A percentile compares a stretch with the other conserved stretches of the same genome.
These are phyloP conservation scores for Lactifluus piperatus DNA, from an alignment of 768 basidiomycete species.

Conservation along the genomic window DNA sequence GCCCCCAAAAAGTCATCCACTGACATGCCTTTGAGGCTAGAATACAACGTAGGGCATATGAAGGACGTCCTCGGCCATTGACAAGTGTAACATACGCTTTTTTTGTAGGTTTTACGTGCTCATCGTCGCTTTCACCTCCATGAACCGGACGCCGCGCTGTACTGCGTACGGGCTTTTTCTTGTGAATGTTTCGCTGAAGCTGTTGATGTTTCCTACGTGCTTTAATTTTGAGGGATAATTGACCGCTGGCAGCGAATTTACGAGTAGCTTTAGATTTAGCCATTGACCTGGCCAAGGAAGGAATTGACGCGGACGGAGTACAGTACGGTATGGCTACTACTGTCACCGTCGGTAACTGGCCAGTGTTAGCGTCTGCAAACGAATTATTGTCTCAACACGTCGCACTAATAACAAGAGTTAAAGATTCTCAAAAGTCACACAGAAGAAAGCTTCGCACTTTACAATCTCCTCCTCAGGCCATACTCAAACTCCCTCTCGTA, in stretches of 20 bases:
- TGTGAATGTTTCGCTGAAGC: conserved; percentile 59
- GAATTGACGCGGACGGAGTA: too few relatives aligned
- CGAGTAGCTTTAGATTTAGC: conserved; percentile 73
- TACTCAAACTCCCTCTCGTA: conserved; percentile 15
- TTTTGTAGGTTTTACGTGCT: conserved; percentile 21
- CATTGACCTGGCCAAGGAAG: conserved; percentile 45
- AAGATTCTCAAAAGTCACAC: conserved; percentile 46
- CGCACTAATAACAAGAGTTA: conserved; percentile 47
- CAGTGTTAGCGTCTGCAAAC: conserved; percentile 52
- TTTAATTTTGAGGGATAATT: conserved; percentile 80
- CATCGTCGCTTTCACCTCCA: conserved; percentile 24
- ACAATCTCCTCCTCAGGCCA: conserved; percentile 40
- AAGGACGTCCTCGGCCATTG: background rate
- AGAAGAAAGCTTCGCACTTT: conserved; percentile 49
- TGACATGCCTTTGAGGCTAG: conserved; percentile 46
- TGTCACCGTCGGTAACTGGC: conserved; percentile 30
- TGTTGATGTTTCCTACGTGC: conserved; percentile 76
- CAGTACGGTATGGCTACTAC: conserved; percentile 13
- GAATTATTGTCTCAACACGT: conserved; percentile 53
- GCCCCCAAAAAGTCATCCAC: conserved; percentile 73
- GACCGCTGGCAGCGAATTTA: conserved; percentile 84
- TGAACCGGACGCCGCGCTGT: conserved; percentile 24
- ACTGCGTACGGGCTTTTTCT: conserved; percentile 34
- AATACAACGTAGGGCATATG: background rate
- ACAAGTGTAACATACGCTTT: conserved; percentile 11